A percentile compares a stretch with the other conserved stretches of the same genome.
Conservation (phyloP, 768 basidiomycete genomes). For the Multifurca ochricompacta region DNA sequence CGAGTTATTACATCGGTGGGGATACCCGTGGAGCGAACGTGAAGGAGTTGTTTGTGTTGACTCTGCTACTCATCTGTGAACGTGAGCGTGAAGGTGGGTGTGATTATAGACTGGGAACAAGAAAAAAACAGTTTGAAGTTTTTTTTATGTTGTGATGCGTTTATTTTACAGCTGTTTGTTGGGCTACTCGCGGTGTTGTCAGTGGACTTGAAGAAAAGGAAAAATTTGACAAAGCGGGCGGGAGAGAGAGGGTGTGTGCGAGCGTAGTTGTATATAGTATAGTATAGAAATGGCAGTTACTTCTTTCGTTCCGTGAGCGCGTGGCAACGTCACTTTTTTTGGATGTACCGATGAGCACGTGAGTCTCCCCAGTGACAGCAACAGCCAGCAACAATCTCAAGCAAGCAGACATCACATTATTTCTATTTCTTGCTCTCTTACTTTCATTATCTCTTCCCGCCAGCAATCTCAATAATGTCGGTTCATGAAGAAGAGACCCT, state of each 20-base stretch:
- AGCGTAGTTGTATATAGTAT: background rate
- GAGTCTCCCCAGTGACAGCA: background rate
- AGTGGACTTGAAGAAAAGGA: background rate
- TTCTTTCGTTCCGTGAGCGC: background rate
- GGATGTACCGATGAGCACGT: conserved; percentile 1
- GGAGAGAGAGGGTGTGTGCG: too few relatives aligned
- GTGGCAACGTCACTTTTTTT: conserved; percentile 1
- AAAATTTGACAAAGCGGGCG: too few relatives aligned
- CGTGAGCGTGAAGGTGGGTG: too few relatives aligned
- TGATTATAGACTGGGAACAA: conserved; percentile 15
- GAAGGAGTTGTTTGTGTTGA: conserved; percentile 90
- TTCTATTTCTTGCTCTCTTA: background rate
- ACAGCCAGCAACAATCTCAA: background rate
- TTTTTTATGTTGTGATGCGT: conserved; percentile 7
- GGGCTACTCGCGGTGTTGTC: background rate
- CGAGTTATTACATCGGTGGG: conserved; percentile 90
- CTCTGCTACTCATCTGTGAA: conserved; percentile 57
- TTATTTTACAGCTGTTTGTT: conserved; percentile 5
- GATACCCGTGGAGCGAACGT: conserved; percentile 91
- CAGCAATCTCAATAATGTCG: conserved; percentile 26
- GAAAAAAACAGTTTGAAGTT: background rate
- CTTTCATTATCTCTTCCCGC: background rate
- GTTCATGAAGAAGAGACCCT: conserved; percentile 22
- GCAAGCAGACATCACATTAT: background rate
- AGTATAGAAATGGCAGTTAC: too few relatives aligned